Evolutionary conservation across 169 alveolate genomes (phyloP), one percentile per base, ranked within the genome.

Genomic region (Eimeria nieschulzi): DNA sequence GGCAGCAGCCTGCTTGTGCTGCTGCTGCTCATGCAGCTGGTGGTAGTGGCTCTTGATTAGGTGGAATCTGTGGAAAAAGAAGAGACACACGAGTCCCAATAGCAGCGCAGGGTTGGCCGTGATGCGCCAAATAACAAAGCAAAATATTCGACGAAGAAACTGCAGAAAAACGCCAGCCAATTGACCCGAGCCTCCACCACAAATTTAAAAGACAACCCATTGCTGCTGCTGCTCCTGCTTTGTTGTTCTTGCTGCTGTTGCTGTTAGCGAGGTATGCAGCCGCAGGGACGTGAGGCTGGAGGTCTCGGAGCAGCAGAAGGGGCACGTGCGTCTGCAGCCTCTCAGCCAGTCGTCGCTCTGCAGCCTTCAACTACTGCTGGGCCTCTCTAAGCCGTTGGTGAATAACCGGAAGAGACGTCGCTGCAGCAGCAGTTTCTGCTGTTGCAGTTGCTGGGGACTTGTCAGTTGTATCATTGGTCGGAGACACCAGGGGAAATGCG

Each of bases 301-400:
- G 70, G 70, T 76, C 85, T 23, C 51, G 85, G 51, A 76, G 85
- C 85, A 76, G 66, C 85, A 76, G 70, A 64, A 76, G 70, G 63
- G 85, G 85, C 8, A 76, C 23, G 53, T 76, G 85, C 46, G 46
- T 33, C 46, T 33, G 46, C 46, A 33, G 46, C 46, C 46, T 33
- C 46, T 33, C 46, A 33, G 46, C 46, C 46, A 33, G 46, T 3
- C 46, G 59, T 9, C 70, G 59, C 53, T 76, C 85, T 26, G 85
- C 85, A 19, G 39, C 70, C 53, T 51, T 46, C 25, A 76, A 53
- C 70, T 9, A n/a, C 68, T 51, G 85, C 85, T 76, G 71, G 19
- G 85, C 85, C 53, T 76, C 71, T 7, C 51, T 51, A 19, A 76
- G 53, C 71, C 9, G 68, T 68, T 76, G 46, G 46, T 33, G 3